Conservation (phyloP, 2,329 filamentous ascomycete genomes). For the Aspergillus amoenus region DNA sequence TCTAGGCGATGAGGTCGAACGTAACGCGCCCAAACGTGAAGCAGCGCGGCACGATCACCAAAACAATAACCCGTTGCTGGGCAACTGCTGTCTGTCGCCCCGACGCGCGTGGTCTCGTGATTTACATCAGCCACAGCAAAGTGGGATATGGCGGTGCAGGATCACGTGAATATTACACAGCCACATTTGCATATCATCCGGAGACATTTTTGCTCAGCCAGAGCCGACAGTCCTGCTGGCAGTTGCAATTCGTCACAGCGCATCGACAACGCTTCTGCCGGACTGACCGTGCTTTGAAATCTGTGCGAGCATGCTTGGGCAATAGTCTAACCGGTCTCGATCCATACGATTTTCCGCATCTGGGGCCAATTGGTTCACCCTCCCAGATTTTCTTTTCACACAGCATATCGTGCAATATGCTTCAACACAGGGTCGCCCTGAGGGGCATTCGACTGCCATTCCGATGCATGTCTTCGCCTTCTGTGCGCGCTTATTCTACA, state of each 20-base stretch:
- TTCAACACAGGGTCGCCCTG: constrained; percentile 65
- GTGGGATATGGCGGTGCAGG: constrained; percentile 17
- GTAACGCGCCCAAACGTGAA: constrained; percentile 14
- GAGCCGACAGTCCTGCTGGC: neutral
- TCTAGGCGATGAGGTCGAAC: constrained; percentile 16
- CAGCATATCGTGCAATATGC: constrained; percentile 48
- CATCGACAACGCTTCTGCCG: constrained; percentile 5
- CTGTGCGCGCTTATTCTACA: constrained; percentile 55
- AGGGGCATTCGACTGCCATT: constrained; percentile 51
- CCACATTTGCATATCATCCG: constrained; percentile 18
- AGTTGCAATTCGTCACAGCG: constrained; percentile 11
- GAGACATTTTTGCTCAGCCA: constrained; percentile 25
- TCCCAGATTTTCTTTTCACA: neutral
- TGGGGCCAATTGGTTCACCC: constrained; percentile 8
- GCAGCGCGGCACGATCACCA: constrained; percentile 17
- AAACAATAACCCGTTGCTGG: constrained; percentile 35
- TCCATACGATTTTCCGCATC: neutral
- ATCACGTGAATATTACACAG: constrained; percentile 19
- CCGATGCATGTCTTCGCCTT: constrained; percentile 46
- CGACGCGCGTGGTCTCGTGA: constrained; percentile 22
- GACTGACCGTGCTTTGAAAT: neutral
- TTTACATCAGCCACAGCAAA: constrained; percentile 3
- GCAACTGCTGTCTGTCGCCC: constrained; percentile 48
- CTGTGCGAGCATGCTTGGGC: constrained; percentile 14
- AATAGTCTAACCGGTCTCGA: constrained; percentile 8